Evolutionary conservation across 208 protist genomes (phyloP), one percentile per base, ranked within the genome.

Genomic region (Leishmania arabica): DNA sequence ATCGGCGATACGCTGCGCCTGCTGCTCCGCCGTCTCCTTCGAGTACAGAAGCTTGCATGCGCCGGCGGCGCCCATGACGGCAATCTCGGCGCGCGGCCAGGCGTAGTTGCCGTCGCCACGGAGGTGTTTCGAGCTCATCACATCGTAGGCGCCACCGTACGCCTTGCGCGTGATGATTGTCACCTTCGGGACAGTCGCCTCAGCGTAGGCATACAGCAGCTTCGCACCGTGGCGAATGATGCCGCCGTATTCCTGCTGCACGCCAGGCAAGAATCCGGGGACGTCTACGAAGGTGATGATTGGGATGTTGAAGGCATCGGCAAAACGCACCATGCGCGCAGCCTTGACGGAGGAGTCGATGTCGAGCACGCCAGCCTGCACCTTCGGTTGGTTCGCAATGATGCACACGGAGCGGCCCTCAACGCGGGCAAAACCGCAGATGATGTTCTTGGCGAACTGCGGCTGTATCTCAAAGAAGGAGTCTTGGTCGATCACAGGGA

Each of bases 211-310:
- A 84, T 99, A 99, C n/a, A 99, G 90, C 40, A 99, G 90, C 90
- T 99, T 99, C 66, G 98, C 97, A 75, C 98, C 98, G 86, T 99
- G 96, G 77, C 97, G 92, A 80, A 99, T 99, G 89, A 99, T 99
- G 80, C 98, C 98, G 66, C 95, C 93, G 82, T 98, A 97, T 80
- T 95, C 92, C 89, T 97, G 92, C 58, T 80, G 69, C 53, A 96
- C 92, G 69, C 96, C 98, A n/a, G 98, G 98, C 69, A 99, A 86
- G 93, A 99, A 99, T 74, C 99, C 98, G 45, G 99, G 99, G 72
- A 99, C 98, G 77, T 99, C 98, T 17, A 99, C 97, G 56, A 99
- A 96, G 27, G 98, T 99, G 62, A 99, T 27, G 64, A 99, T 89
- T 27, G 99, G 99, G 81, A 99, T 99, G 93, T 99, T 99, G 92